Evolutionary conservation across 768 basidiomycete species (phyloP).

Genomic region (Phlebiopsis flavidoalba): DNA sequence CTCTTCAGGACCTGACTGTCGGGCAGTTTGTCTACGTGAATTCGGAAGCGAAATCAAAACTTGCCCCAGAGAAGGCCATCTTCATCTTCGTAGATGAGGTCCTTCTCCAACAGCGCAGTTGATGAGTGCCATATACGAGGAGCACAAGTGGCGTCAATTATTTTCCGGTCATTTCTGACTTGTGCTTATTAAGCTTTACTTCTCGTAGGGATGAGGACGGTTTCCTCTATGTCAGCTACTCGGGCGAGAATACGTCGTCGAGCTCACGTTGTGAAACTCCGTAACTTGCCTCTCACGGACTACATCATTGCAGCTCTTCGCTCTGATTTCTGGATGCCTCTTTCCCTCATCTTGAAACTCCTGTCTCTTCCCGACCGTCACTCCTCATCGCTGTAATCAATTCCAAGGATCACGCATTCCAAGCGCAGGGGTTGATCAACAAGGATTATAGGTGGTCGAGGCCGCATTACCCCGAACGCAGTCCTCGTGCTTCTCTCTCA

Average conservation of each 20-base stretch:
- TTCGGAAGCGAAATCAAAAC: conserved; percentile 99
- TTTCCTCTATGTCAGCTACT: conserved; percentile 98
- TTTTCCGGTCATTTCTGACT: background rate
- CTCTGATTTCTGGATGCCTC: background rate
- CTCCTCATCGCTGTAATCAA: background rate
- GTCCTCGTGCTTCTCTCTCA: background rate
- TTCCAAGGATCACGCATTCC: background rate
- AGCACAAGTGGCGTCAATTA: conserved; percentile 83
- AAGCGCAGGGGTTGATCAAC: background rate
- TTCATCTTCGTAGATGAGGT: conserved; percentile 99
- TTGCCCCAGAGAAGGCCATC: conserved; percentile 99
- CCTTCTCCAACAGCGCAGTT: conserved; percentile 93
- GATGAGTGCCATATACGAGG: conserved; percentile 99
- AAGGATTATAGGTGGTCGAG: background rate
- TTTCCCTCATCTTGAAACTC: background rate
- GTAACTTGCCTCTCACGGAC: conserved; percentile 15
- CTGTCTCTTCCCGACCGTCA: background rate
- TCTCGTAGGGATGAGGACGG: conserved; percentile 89
- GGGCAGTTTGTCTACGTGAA: conserved; percentile 99
- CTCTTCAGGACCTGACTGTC: conserved; percentile 81
- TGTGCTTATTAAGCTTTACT: background rate
- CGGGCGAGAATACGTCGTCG: conserved; percentile 97
- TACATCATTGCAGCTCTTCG: background rate
- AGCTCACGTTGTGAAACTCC: conserved; percentile 23
- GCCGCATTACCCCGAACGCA: background rate